Percentiles rank a stretch among this genome's conserved stretches.
These are phyloP conservation scores for Colletotrichum sp. DNA, from an alignment of 2,329 filamentous ascomycete genomes.

Conservation along the genomic window DNA sequence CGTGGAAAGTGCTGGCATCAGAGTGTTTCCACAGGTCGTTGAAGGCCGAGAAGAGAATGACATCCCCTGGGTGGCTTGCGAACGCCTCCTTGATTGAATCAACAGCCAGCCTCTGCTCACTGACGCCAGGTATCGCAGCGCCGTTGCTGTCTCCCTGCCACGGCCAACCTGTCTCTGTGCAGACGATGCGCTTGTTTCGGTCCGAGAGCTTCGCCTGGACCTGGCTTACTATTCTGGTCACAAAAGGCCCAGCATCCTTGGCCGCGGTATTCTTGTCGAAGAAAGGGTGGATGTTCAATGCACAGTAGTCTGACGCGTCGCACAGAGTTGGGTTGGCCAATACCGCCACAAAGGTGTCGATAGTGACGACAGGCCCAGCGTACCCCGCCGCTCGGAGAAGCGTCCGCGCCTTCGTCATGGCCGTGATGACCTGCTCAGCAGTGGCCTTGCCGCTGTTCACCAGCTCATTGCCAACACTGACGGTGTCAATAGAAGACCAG, in stretches of 20 bases:
- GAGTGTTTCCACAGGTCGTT: slow-evolving; percentile 82
- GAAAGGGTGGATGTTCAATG: slow-evolving; percentile 84
- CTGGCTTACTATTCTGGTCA: slow-evolving; percentile 57
- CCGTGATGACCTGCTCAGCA: slow-evolving; percentile 58
- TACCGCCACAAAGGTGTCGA: slow-evolving; percentile 79
- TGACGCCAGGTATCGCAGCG: slow-evolving; percentile 68
- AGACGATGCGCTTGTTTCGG: slow-evolving; percentile 64
- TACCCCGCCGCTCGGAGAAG: slow-evolving; percentile 69
- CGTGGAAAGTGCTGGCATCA: slow-evolving; percentile 64
- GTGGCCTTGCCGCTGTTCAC: slow-evolving; percentile 68
- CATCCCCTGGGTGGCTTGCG: slow-evolving; percentile 46
- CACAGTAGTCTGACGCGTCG: slow-evolving; percentile 76
- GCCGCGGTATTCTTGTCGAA: slow-evolving; percentile 72
- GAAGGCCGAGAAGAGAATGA: slow-evolving; percentile 81
- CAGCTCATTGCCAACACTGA: slow-evolving; percentile 82
- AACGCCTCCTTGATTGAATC: slow-evolving; percentile 68
- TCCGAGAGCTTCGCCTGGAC: slow-evolving; percentile 47
- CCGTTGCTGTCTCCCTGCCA: slow-evolving; percentile 70
- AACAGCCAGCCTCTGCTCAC: slow-evolving; percentile 71
- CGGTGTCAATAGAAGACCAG: slow-evolving; percentile 73
- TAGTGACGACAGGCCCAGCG: slow-evolving; percentile 75
- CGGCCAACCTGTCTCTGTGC: slow-evolving; percentile 89
- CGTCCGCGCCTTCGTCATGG: slow-evolving; percentile 61
- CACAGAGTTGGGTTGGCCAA: slow-evolving; percentile 73
- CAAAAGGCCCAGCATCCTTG: slow-evolving; percentile 69